A percentile compares a stretch with the other conserved stretches of the same genome.
phyloP scores from a whole-genome alignment of 75 land plant species.

The Pinus albicaulis region DNA sequence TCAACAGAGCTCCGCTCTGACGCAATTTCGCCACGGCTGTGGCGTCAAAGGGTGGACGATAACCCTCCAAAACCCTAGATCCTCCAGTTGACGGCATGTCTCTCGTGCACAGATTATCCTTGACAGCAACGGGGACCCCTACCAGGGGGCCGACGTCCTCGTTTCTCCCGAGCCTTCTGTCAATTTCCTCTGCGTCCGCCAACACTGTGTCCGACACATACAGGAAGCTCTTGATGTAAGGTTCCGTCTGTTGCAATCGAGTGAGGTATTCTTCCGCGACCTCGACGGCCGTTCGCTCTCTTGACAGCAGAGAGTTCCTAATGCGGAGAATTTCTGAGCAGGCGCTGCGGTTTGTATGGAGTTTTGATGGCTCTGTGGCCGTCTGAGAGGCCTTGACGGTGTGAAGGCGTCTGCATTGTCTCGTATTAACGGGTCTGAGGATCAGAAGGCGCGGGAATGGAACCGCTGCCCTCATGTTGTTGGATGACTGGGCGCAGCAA shows the following conservation, averaged over 20 bases:
- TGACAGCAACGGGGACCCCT: constrained; percentile 78
- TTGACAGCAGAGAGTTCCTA: constrained; percentile 58
- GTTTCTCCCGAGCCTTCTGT: constrained; percentile 35
- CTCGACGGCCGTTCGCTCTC: constrained; percentile 56
- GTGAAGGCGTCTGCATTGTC: background rate
- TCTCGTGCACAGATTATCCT: constrained; percentile 86
- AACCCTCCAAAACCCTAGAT: constrained; percentile 73
- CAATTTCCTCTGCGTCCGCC: constrained; percentile 66
- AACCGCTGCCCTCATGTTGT: constrained; percentile 5
- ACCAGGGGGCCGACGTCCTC: constrained; percentile 65
- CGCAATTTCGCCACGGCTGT: constrained; percentile 74
- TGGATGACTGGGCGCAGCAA: background rate
- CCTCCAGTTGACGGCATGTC: constrained; percentile 95
- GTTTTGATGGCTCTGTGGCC: background rate
- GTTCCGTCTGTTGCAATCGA: constrained; percentile 66
- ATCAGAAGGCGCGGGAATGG: constrained; percentile 2
- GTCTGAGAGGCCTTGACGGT: constrained; percentile 9
- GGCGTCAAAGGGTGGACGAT: constrained; percentile 88
- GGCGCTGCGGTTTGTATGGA: constrained; percentile 6
- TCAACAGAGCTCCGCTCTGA: constrained; percentile 65
- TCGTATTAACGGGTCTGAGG: background rate
- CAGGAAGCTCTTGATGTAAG: constrained; percentile 69
- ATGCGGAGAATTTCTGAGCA: constrained; percentile 64
- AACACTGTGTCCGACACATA: constrained; percentile 50
- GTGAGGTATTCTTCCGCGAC: constrained; percentile 53